A percentile compares a stretch with the other conserved stretches of the same genome.
Evolutionary conservation across 768 basidiomycete species (phyloP).

Genomic region (Boletus rubescentipes): DNA sequence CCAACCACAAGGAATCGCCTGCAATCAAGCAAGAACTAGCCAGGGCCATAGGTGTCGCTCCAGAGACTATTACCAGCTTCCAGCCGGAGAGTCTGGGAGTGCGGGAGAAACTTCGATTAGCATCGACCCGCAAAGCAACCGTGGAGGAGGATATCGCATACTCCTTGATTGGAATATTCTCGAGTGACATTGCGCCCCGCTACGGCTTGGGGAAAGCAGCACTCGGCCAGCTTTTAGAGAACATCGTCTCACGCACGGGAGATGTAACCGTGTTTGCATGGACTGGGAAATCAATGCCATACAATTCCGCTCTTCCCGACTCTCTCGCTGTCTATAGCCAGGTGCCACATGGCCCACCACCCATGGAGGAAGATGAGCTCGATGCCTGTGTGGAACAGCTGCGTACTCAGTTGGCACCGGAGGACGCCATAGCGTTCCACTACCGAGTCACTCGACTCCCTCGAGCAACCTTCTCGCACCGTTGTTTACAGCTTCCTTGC

Average conservation of each 20-base stretch:
- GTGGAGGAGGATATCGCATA: slow-evolving; percentile 11
- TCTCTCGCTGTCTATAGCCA: slow-evolving; percentile 1
- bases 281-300: slow-evolving; percentile 3
- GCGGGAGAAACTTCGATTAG: slow-evolving; percentile 9
- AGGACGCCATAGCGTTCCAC: not conserved
- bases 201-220: slow-evolving; percentile 5
- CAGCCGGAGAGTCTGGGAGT: not conserved
- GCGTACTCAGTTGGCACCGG: not conserved
- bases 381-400: not conserved
- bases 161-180: slow-evolving; percentile 13
- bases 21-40: slow-evolving; percentile 10
- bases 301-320: slow-evolving; percentile 10
- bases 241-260: slow-evolving; percentile 2
- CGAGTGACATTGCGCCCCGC: not conserved
- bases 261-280: slow-evolving; percentile 9
- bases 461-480: not conserved
- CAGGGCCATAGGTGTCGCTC: slow-evolving; percentile 1
- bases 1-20: slow-evolving; percentile 12
- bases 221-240: slow-evolving; percentile 4
- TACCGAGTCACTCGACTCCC: not conserved
- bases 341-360: not conserved
- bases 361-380: not conserved
- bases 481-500: not conserved
- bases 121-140: slow-evolving; percentile 2
- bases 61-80: not conserved